These are phyloP conservation scores for Pythium guiyangense DNA, from an alignment of 352 stramenopile species.

Conservation along the genomic window DNA sequence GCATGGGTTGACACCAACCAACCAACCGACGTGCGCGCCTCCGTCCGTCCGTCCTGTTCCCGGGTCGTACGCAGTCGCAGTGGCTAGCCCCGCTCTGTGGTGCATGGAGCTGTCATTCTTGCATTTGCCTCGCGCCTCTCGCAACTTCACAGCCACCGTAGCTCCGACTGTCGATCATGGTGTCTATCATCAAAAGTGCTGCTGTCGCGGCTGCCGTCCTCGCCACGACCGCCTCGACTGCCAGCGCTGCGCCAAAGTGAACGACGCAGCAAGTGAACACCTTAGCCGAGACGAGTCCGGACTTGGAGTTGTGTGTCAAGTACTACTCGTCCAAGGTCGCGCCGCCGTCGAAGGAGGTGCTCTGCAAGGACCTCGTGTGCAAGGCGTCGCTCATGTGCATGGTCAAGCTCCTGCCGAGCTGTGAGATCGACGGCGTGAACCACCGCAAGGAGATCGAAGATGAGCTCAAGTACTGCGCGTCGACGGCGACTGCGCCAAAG, in stretches of 20 bases:
- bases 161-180: background rate
- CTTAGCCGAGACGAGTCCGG: background rate
- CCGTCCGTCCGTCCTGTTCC: too few species aligned
- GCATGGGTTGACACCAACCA: too few species aligned
- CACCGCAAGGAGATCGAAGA: background rate
- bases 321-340: background rate
- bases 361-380: background rate
- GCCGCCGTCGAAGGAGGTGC: background rate
- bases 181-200: background rate
- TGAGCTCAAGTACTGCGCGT: background rate
- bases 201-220: background rate
- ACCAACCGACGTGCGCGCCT: too few species aligned
- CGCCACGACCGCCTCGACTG: background rate
- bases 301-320: background rate
- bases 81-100: too few species aligned
- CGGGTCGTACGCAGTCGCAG: too few species aligned
- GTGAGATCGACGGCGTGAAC: background rate
- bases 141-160: background rate
- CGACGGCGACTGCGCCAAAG: background rate
- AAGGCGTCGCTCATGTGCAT: background rate
- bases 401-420: background rate
- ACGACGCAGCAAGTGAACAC: background rate
- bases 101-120: too few species aligned
- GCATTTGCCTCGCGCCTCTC: background rate
- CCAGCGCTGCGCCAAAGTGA: background rate